Evolutionary conservation across 805 yeast genomes (phyloP).

Genomic region (Monosporozyma solicola): DNA sequence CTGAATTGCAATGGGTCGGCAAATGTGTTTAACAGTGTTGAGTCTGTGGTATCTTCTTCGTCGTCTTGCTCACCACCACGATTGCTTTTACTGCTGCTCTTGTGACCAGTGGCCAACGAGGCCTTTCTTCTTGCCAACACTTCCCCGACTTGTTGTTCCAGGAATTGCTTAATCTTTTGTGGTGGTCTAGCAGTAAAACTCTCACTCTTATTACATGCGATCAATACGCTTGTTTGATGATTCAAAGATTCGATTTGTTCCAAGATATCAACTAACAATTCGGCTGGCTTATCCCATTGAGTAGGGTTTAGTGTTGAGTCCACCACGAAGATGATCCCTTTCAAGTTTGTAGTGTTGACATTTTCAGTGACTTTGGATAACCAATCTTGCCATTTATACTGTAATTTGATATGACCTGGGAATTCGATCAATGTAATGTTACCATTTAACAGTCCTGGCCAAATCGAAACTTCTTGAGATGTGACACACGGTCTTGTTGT

Average conservation of each 20-base stretch:
- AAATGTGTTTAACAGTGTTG: background rate
- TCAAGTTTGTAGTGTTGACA: slow-evolving; percentile 33
- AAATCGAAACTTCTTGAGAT: slow-evolving; percentile 33
- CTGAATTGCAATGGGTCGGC: slow-evolving; percentile 32
- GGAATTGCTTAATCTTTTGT: slow-evolving; percentile 43
- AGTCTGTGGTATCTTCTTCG: slow-evolving; percentile 12
- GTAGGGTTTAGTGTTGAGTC: slow-evolving; percentile 57
- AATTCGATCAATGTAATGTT: slow-evolving; percentile 47
- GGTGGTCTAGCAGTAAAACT: slow-evolving; percentile 74
- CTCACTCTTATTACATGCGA: slow-evolving; percentile 83
- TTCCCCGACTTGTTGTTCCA: slow-evolving; percentile 58
- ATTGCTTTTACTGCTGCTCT: background rate
- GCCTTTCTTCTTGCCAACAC: slow-evolving; percentile 38
- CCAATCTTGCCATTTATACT: slow-evolving; percentile 31
- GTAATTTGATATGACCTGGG: slow-evolving; percentile 83
- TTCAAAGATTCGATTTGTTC: slow-evolving; percentile 43
- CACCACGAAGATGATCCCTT: slow-evolving; percentile 67
- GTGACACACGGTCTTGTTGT: slow-evolving; percentile 35
- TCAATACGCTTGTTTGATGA: slow-evolving; percentile 34
- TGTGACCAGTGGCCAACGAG: slow-evolving; percentile 21
- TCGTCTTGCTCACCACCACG: slow-evolving; percentile 20
- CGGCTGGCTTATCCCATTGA: slow-evolving; percentile 45
- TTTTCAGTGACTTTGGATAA: slow-evolving; percentile 40
- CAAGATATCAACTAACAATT: slow-evolving; percentile 50
- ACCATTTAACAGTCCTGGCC: background rate